Conservation (phyloP, 768 basidiomycete species). For the Baorangia bicolor region DNA sequence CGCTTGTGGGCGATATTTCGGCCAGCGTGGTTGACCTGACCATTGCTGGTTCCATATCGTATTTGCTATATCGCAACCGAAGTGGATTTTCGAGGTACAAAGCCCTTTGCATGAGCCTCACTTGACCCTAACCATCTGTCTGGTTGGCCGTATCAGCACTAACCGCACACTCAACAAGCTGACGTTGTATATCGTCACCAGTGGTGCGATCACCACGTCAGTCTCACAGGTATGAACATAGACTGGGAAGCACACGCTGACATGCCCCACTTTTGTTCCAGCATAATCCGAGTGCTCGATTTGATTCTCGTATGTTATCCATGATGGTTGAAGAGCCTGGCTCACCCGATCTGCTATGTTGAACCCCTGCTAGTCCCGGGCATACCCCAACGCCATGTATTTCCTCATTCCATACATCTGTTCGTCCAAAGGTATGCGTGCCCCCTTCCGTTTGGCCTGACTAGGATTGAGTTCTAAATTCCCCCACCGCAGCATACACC, state of each 20-base stretch:
- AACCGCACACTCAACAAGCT: neutral
- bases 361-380: neutral
- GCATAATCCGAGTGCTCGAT: neutral
- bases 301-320: neutral
- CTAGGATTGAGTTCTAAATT: neutral
- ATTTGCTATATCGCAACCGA: neutral
- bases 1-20: neutral
- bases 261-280: neutral
- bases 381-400: neutral
- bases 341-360: neutral
- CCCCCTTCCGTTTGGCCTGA: neutral
- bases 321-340: neutral
- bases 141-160: neutral
- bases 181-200: conserved; percentile 2
- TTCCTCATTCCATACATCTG: conserved; percentile 2
- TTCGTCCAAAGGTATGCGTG: conserved; percentile 1
- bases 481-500: neutral
- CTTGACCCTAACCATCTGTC: neutral
- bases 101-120: neutral
- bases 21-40: neutral
- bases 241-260: neutral
- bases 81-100: neutral
- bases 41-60: neutral
- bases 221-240: neutral
- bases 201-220: neutral